Base-by-base conservation (phyloP, 331 rosid genomes). In the Prunus yedoensis region DNA sequence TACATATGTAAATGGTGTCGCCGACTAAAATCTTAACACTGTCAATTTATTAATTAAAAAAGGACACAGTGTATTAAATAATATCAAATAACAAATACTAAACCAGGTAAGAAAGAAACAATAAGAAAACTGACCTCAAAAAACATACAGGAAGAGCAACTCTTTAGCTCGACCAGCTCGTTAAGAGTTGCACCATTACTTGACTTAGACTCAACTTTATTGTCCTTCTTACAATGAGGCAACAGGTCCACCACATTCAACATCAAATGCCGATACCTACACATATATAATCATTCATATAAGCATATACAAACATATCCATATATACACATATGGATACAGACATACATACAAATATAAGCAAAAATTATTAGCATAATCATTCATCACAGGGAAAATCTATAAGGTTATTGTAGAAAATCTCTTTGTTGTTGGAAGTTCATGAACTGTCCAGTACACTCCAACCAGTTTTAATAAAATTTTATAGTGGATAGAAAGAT, bases 241-340 rank as follows among this genome's bases (percentile, higher is more conserved):
- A 95, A 77, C 68, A 95, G 87, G 15, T 94, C 90, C 57, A 92
- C 97, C 81, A 95, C 18, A 74, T 95, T 95, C 94, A 92, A 87
- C 99, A 95, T 95, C 82, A 95, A 82, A 84, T 95, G 99, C 25
- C 97, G 97, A 81, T 90, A 95, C 87, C 99, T 92, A 67, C n/a
- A 28, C 11, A 27, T 11, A 60, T 52, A 73, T 2, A 58, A 9
- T 17, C 5, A 58, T 46, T 14, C 1, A 59, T 1, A 71, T 2
- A 38, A 71, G 25, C 65, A 51, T 12, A 20, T 7, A 71, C n/a
- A 21, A 2, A 28, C n/a, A 63, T 8, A 47, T 47, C 13, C 1
- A 1, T 14, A 58, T 47, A 58, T 2, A 23, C 27, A 25, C 4
- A 6, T 13, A 15, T 12, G 32, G 7, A 52, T 0, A 45, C 12